These are phyloP conservation scores for Cyphellophora europaea DNA, from an alignment of 2,329 filamentous ascomycete genomes.

Conservation along the genomic window DNA sequence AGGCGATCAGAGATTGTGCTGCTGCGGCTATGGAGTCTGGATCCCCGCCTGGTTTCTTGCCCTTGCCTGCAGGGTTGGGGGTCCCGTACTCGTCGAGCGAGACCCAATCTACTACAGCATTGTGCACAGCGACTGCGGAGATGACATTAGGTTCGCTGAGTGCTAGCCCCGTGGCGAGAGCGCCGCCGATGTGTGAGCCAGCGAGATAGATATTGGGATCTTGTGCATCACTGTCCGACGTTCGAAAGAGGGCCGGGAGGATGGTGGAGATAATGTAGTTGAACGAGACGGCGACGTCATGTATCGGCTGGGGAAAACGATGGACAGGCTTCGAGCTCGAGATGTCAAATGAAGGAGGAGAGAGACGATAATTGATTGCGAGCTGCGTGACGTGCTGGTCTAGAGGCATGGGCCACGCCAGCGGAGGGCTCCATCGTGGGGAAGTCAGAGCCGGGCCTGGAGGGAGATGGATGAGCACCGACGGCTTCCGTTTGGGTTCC, in stretches of 20 bases:
- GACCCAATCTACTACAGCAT: constrained; percentile 23
- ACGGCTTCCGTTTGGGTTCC: too few relatives aligned
- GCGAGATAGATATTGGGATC: constrained; percentile 19
- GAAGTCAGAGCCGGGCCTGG: too few relatives aligned
- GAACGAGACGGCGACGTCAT: constrained; percentile 20
- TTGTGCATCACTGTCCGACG: constrained; percentile 6
- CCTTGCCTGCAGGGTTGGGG: constrained; percentile 5
- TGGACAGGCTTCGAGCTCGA: background rate
- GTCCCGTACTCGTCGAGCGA: constrained; percentile 26
- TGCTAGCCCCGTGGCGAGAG: constrained; percentile 32
- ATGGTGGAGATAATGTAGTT: constrained; percentile 12
- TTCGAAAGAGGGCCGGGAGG: background rate
- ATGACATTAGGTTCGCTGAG: constrained; percentile 29
- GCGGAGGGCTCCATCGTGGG: too few relatives aligned
- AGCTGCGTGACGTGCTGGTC: too few relatives aligned
- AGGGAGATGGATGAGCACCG: too few relatives aligned
- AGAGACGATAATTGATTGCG: background rate
- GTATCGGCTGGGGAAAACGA: constrained; percentile 19
- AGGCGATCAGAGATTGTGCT: constrained; percentile 19
- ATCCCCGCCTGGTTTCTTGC: constrained; percentile 7
- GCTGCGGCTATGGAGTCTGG: constrained; percentile 7
- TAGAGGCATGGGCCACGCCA: too few relatives aligned
- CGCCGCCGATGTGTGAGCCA: constrained; percentile 29
- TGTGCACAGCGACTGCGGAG: constrained; percentile 23
- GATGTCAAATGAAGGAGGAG: background rate